These are phyloP conservation scores for Spiraea crenata DNA, from an alignment of 331 rosid species.

Conservation along the genomic window DNA sequence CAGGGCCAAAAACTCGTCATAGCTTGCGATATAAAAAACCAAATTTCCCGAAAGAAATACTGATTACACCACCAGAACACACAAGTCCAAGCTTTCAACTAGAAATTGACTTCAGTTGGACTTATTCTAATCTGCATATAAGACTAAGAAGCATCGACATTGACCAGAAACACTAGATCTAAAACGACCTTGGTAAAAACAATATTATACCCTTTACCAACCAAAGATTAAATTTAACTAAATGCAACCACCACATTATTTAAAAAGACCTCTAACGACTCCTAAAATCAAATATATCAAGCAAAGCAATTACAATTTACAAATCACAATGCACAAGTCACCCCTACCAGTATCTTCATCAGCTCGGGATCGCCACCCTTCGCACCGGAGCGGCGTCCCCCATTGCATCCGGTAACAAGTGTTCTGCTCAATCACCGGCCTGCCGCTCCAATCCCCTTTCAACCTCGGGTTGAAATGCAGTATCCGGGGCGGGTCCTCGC, in stretches of 20 bases:
- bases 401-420: constrained; percentile 96
- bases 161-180: too few species aligned
- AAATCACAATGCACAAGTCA: not conserved
- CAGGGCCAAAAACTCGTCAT: not conserved
- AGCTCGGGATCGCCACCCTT: constrained; percentile 82
- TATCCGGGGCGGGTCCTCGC: constrained; percentile 90
- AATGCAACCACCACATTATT: not conserved
- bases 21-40: too few species aligned
- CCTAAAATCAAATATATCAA: not conserved
- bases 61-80: not conserved
- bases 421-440: constrained; percentile 85
- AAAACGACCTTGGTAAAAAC: not conserved
- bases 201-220: not conserved
- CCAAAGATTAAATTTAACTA: constrained; percentile 13
- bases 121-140: too few species aligned
- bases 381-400: constrained; percentile 83
- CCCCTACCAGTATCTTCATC: constrained; percentile 83
- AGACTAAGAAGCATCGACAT: too few species aligned
- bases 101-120: too few species aligned
- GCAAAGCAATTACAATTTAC: not conserved
- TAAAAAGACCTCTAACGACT: not conserved
- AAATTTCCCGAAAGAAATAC: too few species aligned
- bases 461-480: constrained; percentile 95
- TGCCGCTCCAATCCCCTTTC: constrained; percentile 93
- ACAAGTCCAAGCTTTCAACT: not conserved